phyloP scores from a whole-genome alignment of 2,329 filamentous ascomycete genomes.

The Parascedosporium putredinis region DNA sequence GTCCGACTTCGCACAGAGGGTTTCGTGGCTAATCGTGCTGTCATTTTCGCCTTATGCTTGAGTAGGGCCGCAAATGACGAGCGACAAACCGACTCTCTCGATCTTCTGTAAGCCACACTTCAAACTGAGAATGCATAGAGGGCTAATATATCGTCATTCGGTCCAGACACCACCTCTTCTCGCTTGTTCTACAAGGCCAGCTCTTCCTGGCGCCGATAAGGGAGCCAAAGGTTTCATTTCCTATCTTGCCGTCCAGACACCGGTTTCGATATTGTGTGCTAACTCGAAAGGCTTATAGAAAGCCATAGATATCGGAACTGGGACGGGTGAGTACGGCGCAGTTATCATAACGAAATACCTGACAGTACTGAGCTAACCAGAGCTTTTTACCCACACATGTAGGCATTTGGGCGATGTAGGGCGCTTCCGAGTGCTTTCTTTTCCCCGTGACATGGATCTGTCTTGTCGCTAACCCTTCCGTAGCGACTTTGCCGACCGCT shows the following conservation, averaged over 20 bases:
- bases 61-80: constrained; percentile 16
- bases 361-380: too few species aligned
- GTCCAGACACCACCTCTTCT: constrained; percentile 15
- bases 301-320: background rate
- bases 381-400: background rate
- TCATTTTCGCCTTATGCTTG: too few species aligned
- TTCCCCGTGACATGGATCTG: too few species aligned
- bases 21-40: too few species aligned
- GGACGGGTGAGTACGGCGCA: background rate
- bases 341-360: too few species aligned
- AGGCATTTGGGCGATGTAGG: background rate
- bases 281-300: too few species aligned
- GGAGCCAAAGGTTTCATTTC: constrained; percentile 9
- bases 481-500: background rate
- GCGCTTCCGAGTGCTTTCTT: background rate
- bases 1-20: too few species aligned
- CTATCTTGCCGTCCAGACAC: background rate
- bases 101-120: constrained; percentile 14
- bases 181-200: constrained; percentile 14
- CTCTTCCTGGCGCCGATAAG: constrained; percentile 17
- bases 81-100: constrained; percentile 16
- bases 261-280: too few species aligned
- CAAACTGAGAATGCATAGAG: constrained; percentile 7
- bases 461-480: background rate
- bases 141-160: background rate